Evolutionary conservation across 1,284 basidiomycete species (phyloP).

Genomic region (Cryptococcus floricola): DNA sequence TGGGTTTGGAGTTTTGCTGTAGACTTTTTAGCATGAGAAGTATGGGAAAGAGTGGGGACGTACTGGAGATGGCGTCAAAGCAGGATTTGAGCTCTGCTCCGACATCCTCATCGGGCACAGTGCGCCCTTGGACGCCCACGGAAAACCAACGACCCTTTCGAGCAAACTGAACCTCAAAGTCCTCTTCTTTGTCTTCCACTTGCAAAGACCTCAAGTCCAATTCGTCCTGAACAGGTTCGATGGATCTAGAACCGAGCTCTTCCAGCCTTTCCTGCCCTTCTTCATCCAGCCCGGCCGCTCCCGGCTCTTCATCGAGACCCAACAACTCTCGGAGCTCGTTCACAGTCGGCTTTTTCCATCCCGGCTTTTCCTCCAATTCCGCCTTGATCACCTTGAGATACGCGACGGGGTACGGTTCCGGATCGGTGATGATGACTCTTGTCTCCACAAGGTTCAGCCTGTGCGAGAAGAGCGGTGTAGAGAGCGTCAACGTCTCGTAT

Average conservation of each 20-base stretch:
- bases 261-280: conserved; percentile 20
- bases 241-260: conserved; percentile 1
- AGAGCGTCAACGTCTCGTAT: conserved; percentile 90
- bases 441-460: conserved; percentile 64
- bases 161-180: conserved; percentile 16
- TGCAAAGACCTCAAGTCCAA: not conserved
- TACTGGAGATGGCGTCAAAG: conserved; percentile 30
- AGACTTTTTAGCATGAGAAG: conserved; percentile 29
- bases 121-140: conserved; percentile 23
- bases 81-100: conserved; percentile 31
- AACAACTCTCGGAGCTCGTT: conserved; percentile 33
- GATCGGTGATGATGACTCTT: conserved; percentile 62
- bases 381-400: conserved; percentile 75
- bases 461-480: conserved; percentile 82
- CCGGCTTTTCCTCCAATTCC: conserved; percentile 57
- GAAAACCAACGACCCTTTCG: conserved; percentile 38
- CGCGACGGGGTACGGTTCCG: conserved; percentile 66
- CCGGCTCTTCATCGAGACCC: conserved; percentile 21
- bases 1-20: conserved; percentile 56
- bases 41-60: conserved; percentile 2
- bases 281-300: conserved; percentile 29
- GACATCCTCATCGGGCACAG: conserved; percentile 14
- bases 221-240: not conserved
- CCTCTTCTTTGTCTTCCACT: not conserved
- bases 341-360: conserved; percentile 27